A percentile compares a stretch with the other conserved stretches of the same genome.
Evolutionary conservation across 2,329 filamentous ascomycete species (phyloP).

Genomic region (Fusarium napiforme): DNA sequence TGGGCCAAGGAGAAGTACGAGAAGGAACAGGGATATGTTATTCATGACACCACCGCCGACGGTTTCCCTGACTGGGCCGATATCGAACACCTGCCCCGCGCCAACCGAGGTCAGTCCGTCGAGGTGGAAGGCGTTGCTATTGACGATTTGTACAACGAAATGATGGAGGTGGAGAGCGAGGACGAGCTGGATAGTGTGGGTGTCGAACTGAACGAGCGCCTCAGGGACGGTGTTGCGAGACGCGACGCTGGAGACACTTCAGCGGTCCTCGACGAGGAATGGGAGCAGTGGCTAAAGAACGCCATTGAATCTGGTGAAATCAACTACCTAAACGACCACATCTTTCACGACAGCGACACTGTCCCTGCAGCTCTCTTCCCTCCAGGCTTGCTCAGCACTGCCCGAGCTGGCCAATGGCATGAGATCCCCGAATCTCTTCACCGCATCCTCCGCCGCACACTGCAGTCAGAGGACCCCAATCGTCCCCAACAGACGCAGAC

Average conservation of each 20-base stretch:
- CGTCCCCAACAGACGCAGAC: slow-evolving; percentile 29
- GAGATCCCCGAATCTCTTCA: slow-evolving; percentile 68
- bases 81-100: slow-evolving; percentile 35
- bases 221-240: slow-evolving; percentile 71
- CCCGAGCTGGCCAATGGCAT: slow-evolving; percentile 67
- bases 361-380: slow-evolving; percentile 57
- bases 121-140: slow-evolving; percentile 35
- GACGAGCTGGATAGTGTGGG: slow-evolving; percentile 67
- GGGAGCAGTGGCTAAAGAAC: slow-evolving; percentile 80
- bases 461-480: slow-evolving; percentile 53
- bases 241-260: slow-evolving; percentile 69
- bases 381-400: slow-evolving; percentile 63
- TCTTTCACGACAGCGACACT: slow-evolving; percentile 46
- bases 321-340: slow-evolving; percentile 57
- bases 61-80: slow-evolving; percentile 69
- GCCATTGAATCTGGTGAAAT: slow-evolving; percentile 72
- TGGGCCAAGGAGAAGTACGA: slow-evolving; percentile 87
- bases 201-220: slow-evolving; percentile 70
- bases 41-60: slow-evolving; percentile 77
- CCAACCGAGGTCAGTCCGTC: slow-evolving; percentile 17
- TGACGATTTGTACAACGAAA: slow-evolving; percentile 47
- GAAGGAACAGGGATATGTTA: slow-evolving; percentile 75
- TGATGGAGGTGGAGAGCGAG: slow-evolving; percentile 64
- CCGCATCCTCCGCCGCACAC: slow-evolving; percentile 60
- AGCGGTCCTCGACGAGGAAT: slow-evolving; percentile 74